Base-by-base conservation (phyloP, 2,329 filamentous ascomycete genomes). In the Aureobasidium lini region DNA sequence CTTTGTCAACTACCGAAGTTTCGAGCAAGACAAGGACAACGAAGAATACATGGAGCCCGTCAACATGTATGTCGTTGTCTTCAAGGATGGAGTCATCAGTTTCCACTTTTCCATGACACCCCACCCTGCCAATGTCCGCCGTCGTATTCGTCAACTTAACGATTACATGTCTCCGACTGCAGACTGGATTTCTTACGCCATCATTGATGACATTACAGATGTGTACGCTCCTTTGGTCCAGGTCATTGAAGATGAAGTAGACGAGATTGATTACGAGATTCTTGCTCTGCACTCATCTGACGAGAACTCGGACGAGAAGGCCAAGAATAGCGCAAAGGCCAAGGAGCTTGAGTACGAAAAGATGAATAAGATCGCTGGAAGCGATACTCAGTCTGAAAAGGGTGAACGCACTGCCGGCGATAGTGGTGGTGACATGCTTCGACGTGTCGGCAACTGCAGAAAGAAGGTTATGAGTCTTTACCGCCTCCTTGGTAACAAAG, bases 381-480 rank as follows among this genome's bases (percentile, higher is more conserved):
- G 62, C 63, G 31, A 64, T 57, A 31, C 32, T 9, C 52, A 58
- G 32, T 67, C 65, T 9, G 61, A 62, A 39, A 70, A 69, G 56
- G 66, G 64, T 44, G 72, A 73, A 44, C 65, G 81, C 47, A 73
- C 77, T 1, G 66, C 70, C 8, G 68, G 71, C 43, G 72, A 77
- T 34, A 72, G 74, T 65, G 77, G 86, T 28, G 80, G 86, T 57
- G 89, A 96, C 72, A 96, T 99, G 91, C 81, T 99, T 61, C 84
- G 91, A 42, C 86, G 90, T 13, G 91, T 97, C 0, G 94, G 94
- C 31, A 90, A 96, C 73, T 95, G 91, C 71, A 84, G 94, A 66
- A 97, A 97, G 79, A 93, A 93, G 71, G 94, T 99, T 64, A 99
- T 99, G 92, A 87, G 89, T 37, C 79, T 99, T 48, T 97, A 96